Evolutionary conservation across 176 grass and related monocot genomes (phyloP).

Genomic region (Cocos nucifera): DNA sequence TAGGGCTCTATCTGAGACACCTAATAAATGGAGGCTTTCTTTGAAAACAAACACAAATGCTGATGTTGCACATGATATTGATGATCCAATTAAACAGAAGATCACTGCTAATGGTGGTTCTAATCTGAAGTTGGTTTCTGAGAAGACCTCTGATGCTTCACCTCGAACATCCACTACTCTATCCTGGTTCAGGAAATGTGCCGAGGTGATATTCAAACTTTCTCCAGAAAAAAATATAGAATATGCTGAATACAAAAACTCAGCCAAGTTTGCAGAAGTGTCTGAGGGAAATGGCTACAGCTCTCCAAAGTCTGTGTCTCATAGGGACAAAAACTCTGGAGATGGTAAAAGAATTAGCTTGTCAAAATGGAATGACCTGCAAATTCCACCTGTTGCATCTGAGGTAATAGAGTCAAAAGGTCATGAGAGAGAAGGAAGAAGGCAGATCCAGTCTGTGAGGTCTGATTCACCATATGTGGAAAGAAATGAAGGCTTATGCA

Average conservation of each 20-base stretch:
- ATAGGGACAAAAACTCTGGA: not conserved
- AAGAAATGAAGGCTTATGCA: not conserved
- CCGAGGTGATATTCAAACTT: conserved; percentile 60
- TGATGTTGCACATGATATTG: conserved; percentile 7
- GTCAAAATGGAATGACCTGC: not conserved
- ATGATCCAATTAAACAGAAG: not conserved
- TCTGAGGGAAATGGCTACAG: conserved; percentile 1
- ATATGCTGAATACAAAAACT: conserved; percentile 14
- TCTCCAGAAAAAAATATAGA: conserved; percentile 36
- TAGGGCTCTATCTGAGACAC: conserved; percentile 43
- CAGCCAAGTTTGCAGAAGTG: conserved; percentile 13
- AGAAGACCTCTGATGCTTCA: conserved; percentile 26
- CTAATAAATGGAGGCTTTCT: conserved; percentile 28
- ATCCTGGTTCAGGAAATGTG: conserved; percentile 71
- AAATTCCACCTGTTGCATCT: conserved; percentile 1
- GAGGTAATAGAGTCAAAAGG: not conserved
- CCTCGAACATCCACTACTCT: conserved; percentile 39
- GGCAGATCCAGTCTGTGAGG: not conserved
- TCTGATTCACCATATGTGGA: not conserved
- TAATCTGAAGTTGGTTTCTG: too few relatives aligned
- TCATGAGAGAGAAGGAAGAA: not conserved
- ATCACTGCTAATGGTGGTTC: not conserved
- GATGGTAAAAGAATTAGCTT: not conserved
- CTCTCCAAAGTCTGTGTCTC: not conserved
- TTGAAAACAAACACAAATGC: conserved; percentile 16